A percentile compares a stretch with the other conserved stretches of the same genome.
phyloP scores from a whole-genome alignment of 1,284 basidiomycete genomes.

The Ceratobasidium papillatum region DNA sequence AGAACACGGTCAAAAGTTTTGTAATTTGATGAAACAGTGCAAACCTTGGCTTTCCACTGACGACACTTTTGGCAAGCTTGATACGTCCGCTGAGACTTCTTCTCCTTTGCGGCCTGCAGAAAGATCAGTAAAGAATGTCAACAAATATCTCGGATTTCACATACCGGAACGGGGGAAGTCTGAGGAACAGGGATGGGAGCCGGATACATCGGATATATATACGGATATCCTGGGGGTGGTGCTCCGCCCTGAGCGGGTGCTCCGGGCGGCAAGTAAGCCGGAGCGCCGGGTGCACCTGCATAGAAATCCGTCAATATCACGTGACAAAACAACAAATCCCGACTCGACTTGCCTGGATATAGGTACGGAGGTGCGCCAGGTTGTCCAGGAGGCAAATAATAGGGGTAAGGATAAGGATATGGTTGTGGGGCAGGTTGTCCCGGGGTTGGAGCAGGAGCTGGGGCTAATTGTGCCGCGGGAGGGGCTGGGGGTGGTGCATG shows the following conservation, averaged over 20 bases:
- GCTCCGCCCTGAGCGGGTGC: slow-evolving; percentile 37
- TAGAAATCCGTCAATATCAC: slow-evolving; percentile 28
- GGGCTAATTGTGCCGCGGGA: background rate
- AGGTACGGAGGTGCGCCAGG: slow-evolving; percentile 33
- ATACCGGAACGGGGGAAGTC: slow-evolving; percentile 22
- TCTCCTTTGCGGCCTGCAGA: slow-evolving; percentile 23
- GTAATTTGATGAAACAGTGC: background rate
- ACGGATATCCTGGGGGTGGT: slow-evolving; percentile 40
- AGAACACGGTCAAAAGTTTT: background rate
- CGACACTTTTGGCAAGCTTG: slow-evolving; percentile 41
- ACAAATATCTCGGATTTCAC: background rate
- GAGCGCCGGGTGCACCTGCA: slow-evolving; percentile 34
- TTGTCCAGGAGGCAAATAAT: slow-evolving; percentile 35
- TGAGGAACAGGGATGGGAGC: slow-evolving; percentile 37
- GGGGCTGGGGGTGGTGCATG: background rate
- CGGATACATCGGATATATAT: slow-evolving; percentile 40
- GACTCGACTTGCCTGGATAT: slow-evolving; percentile 31
- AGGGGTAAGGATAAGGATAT: slow-evolving; percentile 34
- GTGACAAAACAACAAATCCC: slow-evolving; percentile 35
- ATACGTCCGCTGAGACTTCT: slow-evolving; percentile 34
- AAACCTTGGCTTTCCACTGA: slow-evolving; percentile 38
- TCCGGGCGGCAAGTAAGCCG: slow-evolving; percentile 36
- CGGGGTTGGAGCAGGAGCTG: background rate
- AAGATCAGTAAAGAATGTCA: background rate
- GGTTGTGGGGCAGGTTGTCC: slow-evolving; percentile 16